Conservation (phyloP, 2,329 filamentous ascomycete species). For the Pestalotiopsis sp. region DNA sequence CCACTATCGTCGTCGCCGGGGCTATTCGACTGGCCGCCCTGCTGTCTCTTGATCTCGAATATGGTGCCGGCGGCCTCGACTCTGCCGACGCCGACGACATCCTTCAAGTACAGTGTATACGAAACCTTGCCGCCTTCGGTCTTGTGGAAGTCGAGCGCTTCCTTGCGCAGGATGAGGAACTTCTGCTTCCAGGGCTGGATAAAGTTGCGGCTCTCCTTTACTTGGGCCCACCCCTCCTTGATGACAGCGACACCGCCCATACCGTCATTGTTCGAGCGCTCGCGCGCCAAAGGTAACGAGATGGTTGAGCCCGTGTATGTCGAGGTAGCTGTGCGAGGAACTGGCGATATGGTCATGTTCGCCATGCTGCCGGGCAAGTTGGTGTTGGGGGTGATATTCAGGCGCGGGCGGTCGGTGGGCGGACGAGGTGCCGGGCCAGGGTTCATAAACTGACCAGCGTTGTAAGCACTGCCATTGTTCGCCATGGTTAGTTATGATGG, state of each 20-base stretch:
- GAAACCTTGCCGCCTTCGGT: conserved; percentile 84
- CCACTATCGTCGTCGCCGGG: conserved; percentile 79
- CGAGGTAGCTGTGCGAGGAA: conserved; percentile 66
- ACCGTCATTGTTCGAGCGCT: conserved; percentile 62
- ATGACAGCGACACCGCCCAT: conserved; percentile 72
- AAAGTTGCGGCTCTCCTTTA: conserved; percentile 89
- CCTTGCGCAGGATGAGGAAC: conserved; percentile 89
- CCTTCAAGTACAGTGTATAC: conserved; percentile 82
- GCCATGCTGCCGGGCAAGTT: conserved; percentile 79
- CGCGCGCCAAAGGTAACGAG: conserved; percentile 69
- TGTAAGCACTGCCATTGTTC: conserved; percentile 53
- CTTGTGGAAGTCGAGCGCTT: conserved; percentile 93
- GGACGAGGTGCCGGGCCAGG: conserved; percentile 92
- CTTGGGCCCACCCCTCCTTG: conserved; percentile 80
- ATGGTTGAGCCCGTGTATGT: conserved; percentile 75
- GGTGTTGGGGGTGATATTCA: conserved; percentile 77
- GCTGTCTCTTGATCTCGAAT: conserved; percentile 85
- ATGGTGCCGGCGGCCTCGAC: conserved; percentile 91
- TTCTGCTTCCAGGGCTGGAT: conserved; percentile 88
- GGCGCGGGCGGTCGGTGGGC: conserved; percentile 79
- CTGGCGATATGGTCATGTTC: conserved; percentile 75
- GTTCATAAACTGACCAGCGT: conserved; percentile 84
- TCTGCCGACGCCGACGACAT: conserved; percentile 87
- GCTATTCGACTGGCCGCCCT: conserved; percentile 69
- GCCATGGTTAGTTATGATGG: conserved; percentile 25